A percentile compares a stretch with the other conserved stretches of the same genome.
phyloP scores from a whole-genome alignment of 1,139 yeast species.

The Yarrowia galli region DNA sequence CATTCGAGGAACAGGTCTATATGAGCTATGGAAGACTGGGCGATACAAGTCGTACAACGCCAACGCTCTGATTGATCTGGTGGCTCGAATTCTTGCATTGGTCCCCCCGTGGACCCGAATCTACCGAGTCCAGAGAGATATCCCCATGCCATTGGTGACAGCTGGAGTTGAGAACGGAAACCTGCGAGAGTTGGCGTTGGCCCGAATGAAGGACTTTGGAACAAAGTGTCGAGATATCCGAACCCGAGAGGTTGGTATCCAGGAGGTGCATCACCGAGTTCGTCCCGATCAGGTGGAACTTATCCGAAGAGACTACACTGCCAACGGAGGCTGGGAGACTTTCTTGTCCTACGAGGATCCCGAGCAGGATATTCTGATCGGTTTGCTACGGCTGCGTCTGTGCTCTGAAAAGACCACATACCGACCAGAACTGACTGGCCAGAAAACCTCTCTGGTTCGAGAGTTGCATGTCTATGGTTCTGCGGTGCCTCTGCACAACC shows the following conservation, averaged over 20 bases:
- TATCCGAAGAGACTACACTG: conserved; percentile 93
- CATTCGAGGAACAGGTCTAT: conserved; percentile 95
- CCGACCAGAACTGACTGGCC: conserved; percentile 83
- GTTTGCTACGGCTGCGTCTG: conserved; percentile 83
- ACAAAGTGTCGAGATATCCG: conserved; percentile 97
- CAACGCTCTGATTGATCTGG: conserved; percentile 89
- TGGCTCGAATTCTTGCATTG: conserved; percentile 91
- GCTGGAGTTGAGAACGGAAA: conserved; percentile 99
- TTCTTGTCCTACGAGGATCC: conserved; percentile 97
- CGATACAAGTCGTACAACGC: conserved; percentile 94
- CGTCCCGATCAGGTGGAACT: conserved; percentile 97
- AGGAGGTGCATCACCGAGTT: conserved; percentile 96
- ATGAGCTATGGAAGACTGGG: conserved; percentile 97
- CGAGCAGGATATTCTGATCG: conserved; percentile 92
- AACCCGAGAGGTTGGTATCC: conserved; percentile 98
- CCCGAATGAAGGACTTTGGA: conserved; percentile 98
- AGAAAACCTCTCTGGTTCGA: conserved; percentile 90
- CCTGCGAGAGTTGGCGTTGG: conserved; percentile 90
- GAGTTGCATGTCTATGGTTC: conserved; percentile 98
- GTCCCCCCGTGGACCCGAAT: conserved; percentile 99
- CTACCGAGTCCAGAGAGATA: conserved; percentile 97
- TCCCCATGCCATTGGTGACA: conserved; percentile 98
- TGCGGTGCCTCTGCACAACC: conserved; percentile 95
- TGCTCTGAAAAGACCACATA: conserved; percentile 90
- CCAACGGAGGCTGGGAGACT: conserved; percentile 99